A percentile compares a stretch with the other conserved stretches of the same genome.
Evolutionary conservation across 257 asterid genomes (phyloP).

Genomic region (Lithospermum erythrorhizon): DNA sequence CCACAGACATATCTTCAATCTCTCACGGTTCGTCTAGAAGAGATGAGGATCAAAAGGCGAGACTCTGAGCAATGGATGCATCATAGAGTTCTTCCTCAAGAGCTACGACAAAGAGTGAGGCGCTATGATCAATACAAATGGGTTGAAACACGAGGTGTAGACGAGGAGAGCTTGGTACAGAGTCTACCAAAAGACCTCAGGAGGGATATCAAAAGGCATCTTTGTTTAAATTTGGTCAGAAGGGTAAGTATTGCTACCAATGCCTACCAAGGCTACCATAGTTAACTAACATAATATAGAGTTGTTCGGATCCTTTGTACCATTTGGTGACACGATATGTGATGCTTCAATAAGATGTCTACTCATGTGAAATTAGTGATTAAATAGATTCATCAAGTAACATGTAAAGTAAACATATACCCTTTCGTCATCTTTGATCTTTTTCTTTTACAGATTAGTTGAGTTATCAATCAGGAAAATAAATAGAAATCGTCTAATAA

Average conservation of each 20-base stretch:
- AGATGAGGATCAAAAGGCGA: constrained; percentile 82
- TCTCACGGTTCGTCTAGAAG: constrained; percentile 74
- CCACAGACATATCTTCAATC: constrained; percentile 94
- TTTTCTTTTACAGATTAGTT: too few relatives aligned
- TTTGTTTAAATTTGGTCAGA: constrained; percentile 77
- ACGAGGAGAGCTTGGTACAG: constrained; percentile 82
- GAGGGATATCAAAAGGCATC: constrained; percentile 88
- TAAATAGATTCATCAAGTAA: too few relatives aligned
- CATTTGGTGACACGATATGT: too few relatives aligned
- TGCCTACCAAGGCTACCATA: too few relatives aligned
- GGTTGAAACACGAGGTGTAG: constrained; percentile 89
- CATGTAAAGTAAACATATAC: too few relatives aligned
- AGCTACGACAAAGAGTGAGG: constrained; percentile 74
- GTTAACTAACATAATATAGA: too few relatives aligned
- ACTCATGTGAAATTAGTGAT: too few relatives aligned
- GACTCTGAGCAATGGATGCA: constrained; percentile 99
- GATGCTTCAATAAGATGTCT: too few relatives aligned
- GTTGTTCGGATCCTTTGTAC: too few relatives aligned
- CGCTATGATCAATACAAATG: constrained; percentile 90
- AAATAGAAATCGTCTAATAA: too few relatives aligned
- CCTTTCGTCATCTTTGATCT: too few relatives aligned
- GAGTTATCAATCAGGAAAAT: too few relatives aligned
- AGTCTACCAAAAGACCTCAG: constrained; percentile 83
- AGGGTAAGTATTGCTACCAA: constrained; percentile 26
- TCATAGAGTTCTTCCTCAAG: constrained; percentile 83